These are phyloP conservation scores for Sporothrix humicola DNA, from an alignment of 2,329 filamentous ascomycete genomes.

Conservation along the genomic window DNA sequence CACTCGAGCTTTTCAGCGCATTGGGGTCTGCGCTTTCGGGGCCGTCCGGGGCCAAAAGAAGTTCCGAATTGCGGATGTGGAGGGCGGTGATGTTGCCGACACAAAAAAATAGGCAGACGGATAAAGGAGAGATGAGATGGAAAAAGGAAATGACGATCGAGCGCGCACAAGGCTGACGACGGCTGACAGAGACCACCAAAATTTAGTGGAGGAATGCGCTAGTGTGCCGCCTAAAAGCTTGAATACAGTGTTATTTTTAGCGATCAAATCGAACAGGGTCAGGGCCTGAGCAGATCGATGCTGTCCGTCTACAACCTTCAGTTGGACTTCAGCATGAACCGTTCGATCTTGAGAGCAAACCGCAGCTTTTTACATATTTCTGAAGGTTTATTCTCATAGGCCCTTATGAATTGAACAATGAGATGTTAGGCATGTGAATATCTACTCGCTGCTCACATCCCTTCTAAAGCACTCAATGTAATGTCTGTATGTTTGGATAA, in stretches of 20 bases:
- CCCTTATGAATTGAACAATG: too few relatives aligned
- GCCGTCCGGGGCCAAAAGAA: background rate
- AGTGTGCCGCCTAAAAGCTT: constrained; percentile 10
- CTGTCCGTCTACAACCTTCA: background rate
- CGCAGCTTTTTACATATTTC: too few relatives aligned
- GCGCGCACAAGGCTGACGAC: background rate
- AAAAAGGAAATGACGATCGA: background rate
- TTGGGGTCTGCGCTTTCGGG: background rate
- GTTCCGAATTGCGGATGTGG: background rate
- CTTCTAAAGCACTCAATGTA: too few relatives aligned
- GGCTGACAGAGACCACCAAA: too few relatives aligned
- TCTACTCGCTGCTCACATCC: too few relatives aligned
- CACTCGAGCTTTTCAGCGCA: background rate
- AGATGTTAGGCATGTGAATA: too few relatives aligned
- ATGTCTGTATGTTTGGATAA: too few relatives aligned
- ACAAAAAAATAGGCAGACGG: background rate
- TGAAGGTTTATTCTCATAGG: too few relatives aligned
- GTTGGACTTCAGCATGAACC: background rate
- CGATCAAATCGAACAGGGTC: too few relatives aligned
- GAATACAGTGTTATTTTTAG: constrained; percentile 14
- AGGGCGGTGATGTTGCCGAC: background rate
- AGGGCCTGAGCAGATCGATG: background rate
- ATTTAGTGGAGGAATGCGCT: background rate
- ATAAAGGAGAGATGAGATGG: background rate
- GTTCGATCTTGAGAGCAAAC: too few relatives aligned